phyloP scores from a whole-genome alignment of 306 rosid genomes.

The Trifolium dubium region DNA sequence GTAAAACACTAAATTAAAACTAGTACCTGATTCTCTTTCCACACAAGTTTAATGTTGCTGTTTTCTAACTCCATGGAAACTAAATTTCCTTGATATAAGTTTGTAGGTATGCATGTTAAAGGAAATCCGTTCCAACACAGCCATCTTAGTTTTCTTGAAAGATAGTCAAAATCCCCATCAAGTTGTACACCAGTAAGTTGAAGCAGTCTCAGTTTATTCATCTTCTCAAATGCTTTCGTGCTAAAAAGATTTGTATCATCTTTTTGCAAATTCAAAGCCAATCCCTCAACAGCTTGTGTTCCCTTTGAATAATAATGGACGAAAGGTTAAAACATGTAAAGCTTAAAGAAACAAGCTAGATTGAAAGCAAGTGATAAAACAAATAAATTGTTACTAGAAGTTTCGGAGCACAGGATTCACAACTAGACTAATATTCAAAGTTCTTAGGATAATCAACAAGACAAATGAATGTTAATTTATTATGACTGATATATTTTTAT shows the following conservation, averaged over 20 bases:
- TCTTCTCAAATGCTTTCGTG: neutral
- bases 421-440: no score
- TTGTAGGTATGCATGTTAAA: neutral
- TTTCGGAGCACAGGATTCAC: no score
- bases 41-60: neutral
- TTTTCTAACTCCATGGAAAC: neutral
- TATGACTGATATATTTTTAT: neutral
- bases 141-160: neutral
- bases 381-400: no score
- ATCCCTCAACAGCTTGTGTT: neutral
- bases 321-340: no score
- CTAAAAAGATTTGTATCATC: neutral
- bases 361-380: no score
- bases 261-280: neutral
- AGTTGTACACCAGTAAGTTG: constrained; percentile 1
- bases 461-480: no score
- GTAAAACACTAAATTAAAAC: neutral
- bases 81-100: neutral
- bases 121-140: neutral
- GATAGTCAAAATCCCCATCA: neutral
- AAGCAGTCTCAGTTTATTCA: neutral
- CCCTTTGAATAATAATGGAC: neutral
- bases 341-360: no score
- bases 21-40: neutral
- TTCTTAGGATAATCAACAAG: no score